phyloP scores from a whole-genome alignment of 306 rosid species.

The Quercus gilva region DNA sequence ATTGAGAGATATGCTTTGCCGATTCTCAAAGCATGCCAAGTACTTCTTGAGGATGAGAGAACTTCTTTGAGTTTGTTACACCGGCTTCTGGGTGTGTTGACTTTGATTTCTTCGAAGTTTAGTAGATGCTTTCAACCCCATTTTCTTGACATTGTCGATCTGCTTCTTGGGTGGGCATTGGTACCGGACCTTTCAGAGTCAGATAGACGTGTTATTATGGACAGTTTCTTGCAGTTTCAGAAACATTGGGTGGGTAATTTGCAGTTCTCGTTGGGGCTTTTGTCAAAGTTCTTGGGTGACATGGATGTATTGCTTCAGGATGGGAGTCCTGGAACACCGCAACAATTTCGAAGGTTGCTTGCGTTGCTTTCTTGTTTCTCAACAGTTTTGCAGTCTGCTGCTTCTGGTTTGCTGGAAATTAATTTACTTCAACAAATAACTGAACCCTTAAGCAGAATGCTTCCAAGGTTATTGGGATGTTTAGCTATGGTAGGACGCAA shows the following conservation, averaged over 20 bases:
- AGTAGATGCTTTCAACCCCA: conserved; percentile 79
- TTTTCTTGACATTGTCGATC: conserved; percentile 78
- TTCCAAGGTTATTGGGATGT: conserved; percentile 76
- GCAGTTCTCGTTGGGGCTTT: conserved; percentile 68
- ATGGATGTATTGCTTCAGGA: conserved; percentile 95
- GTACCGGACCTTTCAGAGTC: conserved; percentile 69
- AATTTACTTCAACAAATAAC: conserved; percentile 76
- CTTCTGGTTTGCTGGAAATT: conserved; percentile 89
- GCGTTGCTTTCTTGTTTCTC: conserved; percentile 80
- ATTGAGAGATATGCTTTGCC: conserved; percentile 76
- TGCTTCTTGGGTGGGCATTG: conserved; percentile 86
- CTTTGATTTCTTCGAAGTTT: conserved; percentile 74
- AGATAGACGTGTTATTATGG: conserved; percentile 71
- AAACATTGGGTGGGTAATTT: conserved; percentile 91
- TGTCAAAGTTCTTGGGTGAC: conserved; percentile 87
- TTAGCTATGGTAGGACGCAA: conserved; percentile 77
- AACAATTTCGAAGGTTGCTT: conserved; percentile 73
- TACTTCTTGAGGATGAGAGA: conserved; percentile 88
- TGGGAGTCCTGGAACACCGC: conserved; percentile 73
- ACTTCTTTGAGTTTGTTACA: conserved; percentile 73
- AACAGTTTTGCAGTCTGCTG: conserved; percentile 78
- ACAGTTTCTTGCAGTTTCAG: conserved; percentile 89
- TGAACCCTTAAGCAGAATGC: conserved; percentile 65
- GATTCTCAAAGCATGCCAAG: conserved; percentile 87
- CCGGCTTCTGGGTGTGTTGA: conserved; percentile 62